A percentile compares a stretch with the other conserved stretches of the same genome.
phyloP scores from a whole-genome alignment of 257 asterid species.

The Scutellaria galericulata region DNA sequence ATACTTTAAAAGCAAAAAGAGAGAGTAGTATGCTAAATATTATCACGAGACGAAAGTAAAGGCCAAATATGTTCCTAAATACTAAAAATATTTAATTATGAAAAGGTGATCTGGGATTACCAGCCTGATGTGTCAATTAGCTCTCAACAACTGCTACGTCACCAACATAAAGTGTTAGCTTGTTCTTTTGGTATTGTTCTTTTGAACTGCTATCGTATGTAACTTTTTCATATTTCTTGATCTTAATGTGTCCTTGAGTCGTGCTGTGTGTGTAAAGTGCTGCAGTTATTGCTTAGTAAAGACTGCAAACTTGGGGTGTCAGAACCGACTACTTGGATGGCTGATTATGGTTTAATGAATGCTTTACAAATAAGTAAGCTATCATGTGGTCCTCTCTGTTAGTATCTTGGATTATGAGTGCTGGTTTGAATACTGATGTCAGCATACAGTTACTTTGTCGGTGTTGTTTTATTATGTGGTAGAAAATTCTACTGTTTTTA shows the following conservation, averaged over 20 bases:
- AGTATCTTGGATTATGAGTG: constrained; percentile 15
- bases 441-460: constrained; percentile 11
- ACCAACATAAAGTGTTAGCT: background rate
- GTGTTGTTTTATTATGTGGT: constrained; percentile 5
- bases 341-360: constrained; percentile 16
- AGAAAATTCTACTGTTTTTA: background rate
- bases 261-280: constrained; percentile 8
- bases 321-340: constrained; percentile 20
- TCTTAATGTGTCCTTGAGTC: constrained; percentile 14
- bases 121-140: background rate
- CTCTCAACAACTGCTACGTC: constrained; percentile 1
- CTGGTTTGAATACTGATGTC: background rate
- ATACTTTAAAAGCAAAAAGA: background rate
- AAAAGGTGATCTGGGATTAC: background rate
- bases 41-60: background rate
- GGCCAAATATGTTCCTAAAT: background rate
- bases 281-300: constrained; percentile 19
- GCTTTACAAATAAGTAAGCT: constrained; percentile 29
- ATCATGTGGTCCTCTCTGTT: constrained; percentile 4
- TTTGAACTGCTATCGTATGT: background rate
- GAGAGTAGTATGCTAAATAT: background rate
- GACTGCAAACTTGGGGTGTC: constrained; percentile 23
- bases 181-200: background rate
- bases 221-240: background rate
- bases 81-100: background rate